phyloP scores from a whole-genome alignment of 768 basidiomycete species.

The Hebeloma cylindrosporum region DNA sequence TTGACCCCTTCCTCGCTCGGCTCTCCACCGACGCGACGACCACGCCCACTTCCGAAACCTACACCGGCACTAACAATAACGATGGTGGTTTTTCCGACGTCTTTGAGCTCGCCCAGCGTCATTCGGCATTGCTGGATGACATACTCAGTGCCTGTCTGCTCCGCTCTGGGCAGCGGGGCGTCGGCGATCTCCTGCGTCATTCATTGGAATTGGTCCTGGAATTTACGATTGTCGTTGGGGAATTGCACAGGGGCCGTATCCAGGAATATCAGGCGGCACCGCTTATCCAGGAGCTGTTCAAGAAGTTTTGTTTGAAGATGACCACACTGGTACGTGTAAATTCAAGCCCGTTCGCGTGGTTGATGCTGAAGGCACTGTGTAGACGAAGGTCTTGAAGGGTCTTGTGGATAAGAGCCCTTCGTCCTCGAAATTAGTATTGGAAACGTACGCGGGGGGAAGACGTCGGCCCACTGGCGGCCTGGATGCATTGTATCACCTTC shows the following conservation, averaged over 20 bases:
- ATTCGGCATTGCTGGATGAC: conserved; percentile 69
- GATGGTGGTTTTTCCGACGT: conserved; percentile 57
- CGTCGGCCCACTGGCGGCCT: conserved; percentile 48
- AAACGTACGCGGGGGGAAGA: conserved; percentile 27
- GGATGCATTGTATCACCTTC: conserved; percentile 53
- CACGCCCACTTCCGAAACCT: background rate
- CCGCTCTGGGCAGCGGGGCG: conserved; percentile 62
- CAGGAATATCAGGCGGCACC: conserved; percentile 67
- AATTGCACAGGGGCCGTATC: conserved; percentile 50
- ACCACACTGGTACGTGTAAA: conserved; percentile 51
- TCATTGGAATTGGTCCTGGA: conserved; percentile 67
- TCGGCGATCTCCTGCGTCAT: conserved; percentile 63
- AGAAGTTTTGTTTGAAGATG: conserved; percentile 56
- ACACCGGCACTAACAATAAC: conserved; percentile 2
- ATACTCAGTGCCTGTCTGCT: conserved; percentile 76
- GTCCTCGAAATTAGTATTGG: conserved; percentile 23
- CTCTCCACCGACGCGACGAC: conserved; percentile 24
- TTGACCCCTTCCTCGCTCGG: conserved; percentile 62
- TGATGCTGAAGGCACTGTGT: no score
- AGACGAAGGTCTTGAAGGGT: conserved; percentile 58
- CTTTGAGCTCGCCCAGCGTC: conserved; percentile 66
- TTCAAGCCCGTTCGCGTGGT: background rate
- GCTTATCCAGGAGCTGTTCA: conserved; percentile 52
- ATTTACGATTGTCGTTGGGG: conserved; percentile 64
- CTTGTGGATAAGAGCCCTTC: conserved; percentile 52